Conservation (phyloP, 305 asterid species). For the Rubia tinctorum region DNA sequence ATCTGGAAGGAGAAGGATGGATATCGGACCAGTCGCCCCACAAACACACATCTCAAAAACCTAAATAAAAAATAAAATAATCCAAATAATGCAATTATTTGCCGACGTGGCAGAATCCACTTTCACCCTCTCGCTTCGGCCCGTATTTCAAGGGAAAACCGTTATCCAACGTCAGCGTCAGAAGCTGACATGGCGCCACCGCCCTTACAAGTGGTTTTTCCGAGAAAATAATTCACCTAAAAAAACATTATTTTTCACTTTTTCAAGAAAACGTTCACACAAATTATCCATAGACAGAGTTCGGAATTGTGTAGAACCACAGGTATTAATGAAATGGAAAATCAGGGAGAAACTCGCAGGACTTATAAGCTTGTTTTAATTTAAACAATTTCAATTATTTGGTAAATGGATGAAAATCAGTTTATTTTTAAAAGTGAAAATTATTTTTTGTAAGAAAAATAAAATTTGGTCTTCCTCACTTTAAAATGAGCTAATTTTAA, state of each 20-base stretch:
- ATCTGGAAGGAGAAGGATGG: conserved; percentile 3
- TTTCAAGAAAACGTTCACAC: neutral
- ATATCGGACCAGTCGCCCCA: conserved; percentile 7
- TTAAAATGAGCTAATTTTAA: too few species aligned
- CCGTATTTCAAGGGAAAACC: conserved; percentile 30
- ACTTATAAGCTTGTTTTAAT: too few species aligned
- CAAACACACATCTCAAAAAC: conserved; percentile 2
- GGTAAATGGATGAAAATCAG: too few species aligned
- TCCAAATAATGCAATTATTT: neutral
- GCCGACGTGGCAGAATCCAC: conserved; percentile 23
- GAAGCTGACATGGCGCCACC: conserved; percentile 32
- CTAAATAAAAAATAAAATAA: neutral
- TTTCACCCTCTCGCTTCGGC: conserved; percentile 22
- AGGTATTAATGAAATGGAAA: too few species aligned
- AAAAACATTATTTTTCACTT: neutral
- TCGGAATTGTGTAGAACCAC: neutral
- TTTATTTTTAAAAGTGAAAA: too few species aligned
- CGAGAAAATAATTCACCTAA: neutral
- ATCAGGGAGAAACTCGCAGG: too few species aligned
- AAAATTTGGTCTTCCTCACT: too few species aligned
- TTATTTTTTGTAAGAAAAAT: too few species aligned
- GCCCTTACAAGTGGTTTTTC: conserved; percentile 10
- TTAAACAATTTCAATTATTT: too few species aligned
- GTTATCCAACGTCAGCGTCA: conserved; percentile 21
- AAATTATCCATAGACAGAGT: neutral